phyloP scores from a whole-genome alignment of 768 basidiomycete species.

The Naganishia friedmannii region DNA sequence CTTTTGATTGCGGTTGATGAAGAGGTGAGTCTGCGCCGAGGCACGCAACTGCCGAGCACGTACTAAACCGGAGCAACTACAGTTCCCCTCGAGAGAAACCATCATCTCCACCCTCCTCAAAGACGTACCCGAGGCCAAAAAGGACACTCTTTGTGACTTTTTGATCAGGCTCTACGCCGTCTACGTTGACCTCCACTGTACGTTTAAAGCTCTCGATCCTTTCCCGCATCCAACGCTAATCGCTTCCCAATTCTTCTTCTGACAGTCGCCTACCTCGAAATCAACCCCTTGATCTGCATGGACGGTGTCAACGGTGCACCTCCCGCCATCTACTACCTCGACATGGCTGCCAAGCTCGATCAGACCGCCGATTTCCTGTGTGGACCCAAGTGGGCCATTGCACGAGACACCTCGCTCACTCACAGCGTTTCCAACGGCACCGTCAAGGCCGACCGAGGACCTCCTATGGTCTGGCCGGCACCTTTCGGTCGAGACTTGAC shows the following conservation, averaged over 20 bases:
- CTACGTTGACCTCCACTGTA: constrained; percentile 92
- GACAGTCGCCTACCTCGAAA: constrained; percentile 89
- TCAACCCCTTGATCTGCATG: constrained; percentile 95
- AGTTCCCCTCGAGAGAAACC: constrained; percentile 76
- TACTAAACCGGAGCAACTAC: not conserved
- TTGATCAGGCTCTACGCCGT: constrained; percentile 91
- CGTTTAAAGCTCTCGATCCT: constrained; percentile 23
- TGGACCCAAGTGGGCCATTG: constrained; percentile 98
- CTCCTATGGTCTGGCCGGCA: constrained; percentile 81
- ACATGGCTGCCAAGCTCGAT: constrained; percentile 99
- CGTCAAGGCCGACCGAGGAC: constrained; percentile 81
- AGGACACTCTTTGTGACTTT: constrained; percentile 91
- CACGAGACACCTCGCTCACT: constrained; percentile 75
- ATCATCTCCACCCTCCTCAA: constrained; percentile 74
- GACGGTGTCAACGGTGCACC: constrained; percentile 69
- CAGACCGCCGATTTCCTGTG: constrained; percentile 98
- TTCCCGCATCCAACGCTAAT: no score
- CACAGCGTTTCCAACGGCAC: constrained; percentile 57
- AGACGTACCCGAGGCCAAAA: constrained; percentile 76
- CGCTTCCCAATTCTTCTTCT: not conserved
- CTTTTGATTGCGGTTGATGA: constrained; percentile 72
- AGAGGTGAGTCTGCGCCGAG: constrained; percentile 48
- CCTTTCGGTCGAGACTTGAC: constrained; percentile 97
- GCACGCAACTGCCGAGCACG: no score
- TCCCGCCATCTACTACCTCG: constrained; percentile 86